Base-by-base conservation (phyloP, 2,329 filamentous ascomycete species). In the Karstenula rhodostoma region DNA sequence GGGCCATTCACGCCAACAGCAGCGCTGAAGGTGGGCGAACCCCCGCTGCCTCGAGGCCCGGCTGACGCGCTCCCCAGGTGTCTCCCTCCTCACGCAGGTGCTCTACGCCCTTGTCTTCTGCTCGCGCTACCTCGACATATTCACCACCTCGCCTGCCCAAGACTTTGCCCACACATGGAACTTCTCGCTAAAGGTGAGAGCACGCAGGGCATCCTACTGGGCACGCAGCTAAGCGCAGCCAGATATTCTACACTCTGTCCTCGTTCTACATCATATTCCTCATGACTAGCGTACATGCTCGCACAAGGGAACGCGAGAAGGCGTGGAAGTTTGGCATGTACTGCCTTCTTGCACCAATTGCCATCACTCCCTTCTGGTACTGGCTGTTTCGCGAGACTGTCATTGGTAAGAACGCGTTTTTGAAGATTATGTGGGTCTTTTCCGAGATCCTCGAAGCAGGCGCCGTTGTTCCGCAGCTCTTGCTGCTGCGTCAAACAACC, bases 401-500 rank as follows among this genome's bases (percentile, higher is more conserved):
- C 73, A 56, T 76, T 60, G 58, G 63, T 5, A 50, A 52, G n/a
- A 61, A 56, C 65, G 40, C 74, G 59, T 81, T 76, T 35, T 67
- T 78, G 56, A 77, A 80, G 73, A 86, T 90, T 74, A 84, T 92
- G 63, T 96, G 92, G 91, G 86, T 89, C 59, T 97, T 97, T 80
- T 96, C 92, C 33, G 89, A 95, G 69, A 90, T 97, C 67, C 90
- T 98, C 72, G 94, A 98, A 80, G 94, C 93, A 35, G 87, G 96
- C 62, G 95, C 91, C 77, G 88, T 97, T 35, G 88, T 98, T 22
- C 94, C 94, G 0, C 94, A 98, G 77, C 89, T 98, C 1, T 86
- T 97, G 6, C 89, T 97, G 46, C 87, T 98, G 15, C 91, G 94
- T 61, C 93, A 97, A 78, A 97, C 94, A n/a, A 93, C 89, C 27